phyloP scores from a whole-genome alignment of 345 rosid species.

The Lepidium aucheri region DNA sequence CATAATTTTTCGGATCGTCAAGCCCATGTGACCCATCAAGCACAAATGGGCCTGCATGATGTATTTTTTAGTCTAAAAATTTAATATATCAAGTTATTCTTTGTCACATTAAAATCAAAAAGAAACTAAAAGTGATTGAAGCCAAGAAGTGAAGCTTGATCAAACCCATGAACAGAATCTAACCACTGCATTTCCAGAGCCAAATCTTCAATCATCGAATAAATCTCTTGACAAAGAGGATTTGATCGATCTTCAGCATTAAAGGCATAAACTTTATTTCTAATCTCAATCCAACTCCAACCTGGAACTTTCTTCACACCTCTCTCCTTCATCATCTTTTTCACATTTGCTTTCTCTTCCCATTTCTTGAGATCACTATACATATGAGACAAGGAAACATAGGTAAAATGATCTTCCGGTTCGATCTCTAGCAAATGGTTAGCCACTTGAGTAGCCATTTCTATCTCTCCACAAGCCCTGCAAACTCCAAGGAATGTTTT shows the following conservation, averaged over 20 bases:
- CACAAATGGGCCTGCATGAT: too few relatives aligned
- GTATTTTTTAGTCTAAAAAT: too few relatives aligned
- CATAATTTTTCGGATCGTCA: too few relatives aligned
- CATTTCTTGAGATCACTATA: conserved; percentile 53
- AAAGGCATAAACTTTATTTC: conserved; percentile 49
- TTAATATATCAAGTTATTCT: too few relatives aligned
- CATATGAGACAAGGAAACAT: conserved; percentile 55
- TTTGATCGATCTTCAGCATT: conserved; percentile 60
- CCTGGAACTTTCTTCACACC: conserved; percentile 76
- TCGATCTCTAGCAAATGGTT: conserved; percentile 48
- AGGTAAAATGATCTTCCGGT: conserved; percentile 72
- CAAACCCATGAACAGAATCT: conserved; percentile 15
- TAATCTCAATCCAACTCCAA: conserved; percentile 75
- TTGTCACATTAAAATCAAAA: too few relatives aligned
- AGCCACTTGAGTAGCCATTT: conserved; percentile 57
- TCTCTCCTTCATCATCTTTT: conserved; percentile 67
- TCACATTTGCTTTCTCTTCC: conserved; percentile 53
- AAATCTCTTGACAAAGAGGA: conserved; percentile 39
- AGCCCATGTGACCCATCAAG: too few relatives aligned
- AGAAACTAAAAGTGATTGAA: not conserved
- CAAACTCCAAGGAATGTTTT: conserved; percentile 71
- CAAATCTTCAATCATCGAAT: conserved; percentile 35
- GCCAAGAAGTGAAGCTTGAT: conserved; percentile 8
- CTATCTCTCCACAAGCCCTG: conserved; percentile 55
- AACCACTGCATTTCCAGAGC: conserved; percentile 44